These are phyloP conservation scores for Torulaspora microellipsoides DNA, from an alignment of 805 yeast species.

Conservation along the genomic window DNA sequence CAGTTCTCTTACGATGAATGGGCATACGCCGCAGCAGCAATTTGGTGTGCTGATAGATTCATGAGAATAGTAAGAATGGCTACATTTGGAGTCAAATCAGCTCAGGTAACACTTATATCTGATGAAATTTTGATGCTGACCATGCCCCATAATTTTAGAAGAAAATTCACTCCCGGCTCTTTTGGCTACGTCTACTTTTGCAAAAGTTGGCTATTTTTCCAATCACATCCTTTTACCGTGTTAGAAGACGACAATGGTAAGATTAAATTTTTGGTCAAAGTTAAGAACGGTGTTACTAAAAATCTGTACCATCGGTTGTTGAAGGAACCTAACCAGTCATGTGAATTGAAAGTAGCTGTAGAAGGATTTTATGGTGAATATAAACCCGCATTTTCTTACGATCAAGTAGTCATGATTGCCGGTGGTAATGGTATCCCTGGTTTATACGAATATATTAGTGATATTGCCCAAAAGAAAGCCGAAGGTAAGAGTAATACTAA, in stretches of 20 bases:
- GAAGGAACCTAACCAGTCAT: constrained; percentile 30
- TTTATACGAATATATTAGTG: constrained; percentile 37
- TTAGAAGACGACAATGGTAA: constrained; percentile 33
- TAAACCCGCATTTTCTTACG: constrained; percentile 35
- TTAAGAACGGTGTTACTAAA: constrained; percentile 55
- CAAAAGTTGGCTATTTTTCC: constrained; percentile 32
- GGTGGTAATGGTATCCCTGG: constrained; percentile 56
- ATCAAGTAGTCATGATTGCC: constrained; percentile 41
- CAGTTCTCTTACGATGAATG: constrained; percentile 48
- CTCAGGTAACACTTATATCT: constrained; percentile 33
- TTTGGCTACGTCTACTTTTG: constrained; percentile 53
- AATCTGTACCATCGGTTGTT: constrained; percentile 35
- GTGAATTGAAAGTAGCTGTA: constrained; percentile 39
- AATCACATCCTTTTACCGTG: constrained; percentile 70
- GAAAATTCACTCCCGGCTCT: constrained; percentile 52
- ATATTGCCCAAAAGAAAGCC: constrained; percentile 17
- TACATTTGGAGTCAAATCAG: constrained; percentile 57
- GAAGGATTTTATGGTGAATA: constrained; percentile 62
- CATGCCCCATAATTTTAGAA: constrained; percentile 8
- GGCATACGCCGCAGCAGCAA: constrained; percentile 49
- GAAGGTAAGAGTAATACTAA: constrained; percentile 17
- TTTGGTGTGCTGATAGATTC: constrained; percentile 69
- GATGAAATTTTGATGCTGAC: constrained; percentile 39
- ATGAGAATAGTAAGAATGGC: constrained; percentile 51
- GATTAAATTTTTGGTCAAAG: constrained; percentile 31